Evolutionary conservation across 306 rosid species (phyloP).

Genomic region (Citrullus mucosospermus): DNA sequence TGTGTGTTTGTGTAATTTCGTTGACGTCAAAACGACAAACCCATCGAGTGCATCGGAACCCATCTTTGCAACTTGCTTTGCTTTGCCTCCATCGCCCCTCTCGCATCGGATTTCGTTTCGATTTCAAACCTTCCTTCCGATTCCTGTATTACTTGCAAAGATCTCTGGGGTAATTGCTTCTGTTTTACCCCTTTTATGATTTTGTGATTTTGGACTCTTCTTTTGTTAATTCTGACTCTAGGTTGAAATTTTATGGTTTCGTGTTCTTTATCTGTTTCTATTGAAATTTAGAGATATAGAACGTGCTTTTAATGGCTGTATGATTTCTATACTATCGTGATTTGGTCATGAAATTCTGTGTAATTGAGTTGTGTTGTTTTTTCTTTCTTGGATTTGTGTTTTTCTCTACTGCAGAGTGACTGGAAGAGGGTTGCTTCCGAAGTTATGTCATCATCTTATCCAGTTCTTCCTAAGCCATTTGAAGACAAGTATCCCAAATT

Average conservation of each 20-base stretch:
- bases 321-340: neutral
- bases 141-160: neutral
- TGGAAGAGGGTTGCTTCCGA: slow-evolving; percentile 15
- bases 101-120: neutral
- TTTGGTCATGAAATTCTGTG: neutral
- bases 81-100: neutral
- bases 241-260: neutral
- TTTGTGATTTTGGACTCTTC: neutral
- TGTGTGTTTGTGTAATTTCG: neutral
- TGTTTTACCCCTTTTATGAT: neutral
- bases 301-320: slow-evolving; percentile 1
- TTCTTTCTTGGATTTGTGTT: neutral
- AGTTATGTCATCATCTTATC: slow-evolving; percentile 44
- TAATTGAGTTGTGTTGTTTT: neutral
- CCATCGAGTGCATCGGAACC: slow-evolving; percentile 2
- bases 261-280: neutral
- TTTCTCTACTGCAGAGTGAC: slow-evolving; percentile 13
- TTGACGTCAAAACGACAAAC: slow-evolving; percentile 6
- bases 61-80: neutral
- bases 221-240: neutral
- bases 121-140: neutral
- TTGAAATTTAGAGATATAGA: neutral
- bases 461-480: slow-evolving; percentile 21
- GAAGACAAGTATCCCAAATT: slow-evolving; percentile 31
- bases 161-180: neutral